Base-by-base conservation (phyloP, 2,329 filamentous ascomycete species). In the Colletotrichum plurivorum region DNA sequence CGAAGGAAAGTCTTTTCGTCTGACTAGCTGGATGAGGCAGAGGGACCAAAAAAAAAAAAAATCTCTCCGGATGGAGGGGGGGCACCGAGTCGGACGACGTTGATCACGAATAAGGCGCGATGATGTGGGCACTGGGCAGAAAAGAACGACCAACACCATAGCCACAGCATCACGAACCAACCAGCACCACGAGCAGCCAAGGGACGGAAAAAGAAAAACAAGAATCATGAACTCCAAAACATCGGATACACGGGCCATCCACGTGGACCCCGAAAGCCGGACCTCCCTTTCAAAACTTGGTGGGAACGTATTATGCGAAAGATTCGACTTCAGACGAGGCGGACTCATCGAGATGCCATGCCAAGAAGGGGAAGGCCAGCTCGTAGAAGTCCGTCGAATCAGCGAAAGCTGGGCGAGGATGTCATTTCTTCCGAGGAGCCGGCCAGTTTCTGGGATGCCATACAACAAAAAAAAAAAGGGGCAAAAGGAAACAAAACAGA, bases 321-420 rank as follows among this genome's bases (percentile, higher is more conserved):
- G 31, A 10, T 25, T 25, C 25, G 12, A 49, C 56, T 58, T 59
- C 56, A 59, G 56, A 59, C 49, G 56, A 59, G 56, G 49, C 49
- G 56, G 27, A 59, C 15, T 39, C 56, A 51, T 49, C 56, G 56
- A 59, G 56, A 49, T 51, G 56, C 22, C 25, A 51, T 15, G n/a
- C 27, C 31, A 45, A 31, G 18, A 25, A 51, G 25, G 48, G 36
- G 31, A 16, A 20, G n/a, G 43, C 13, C 13, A 16, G 16, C 41
- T 27, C 13, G 39, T 27, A 9, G 15, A 49, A 36, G n/a, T 36
- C n/a, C 18, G 31, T 49, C 27, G 25, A 48, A 59, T 25, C 27
- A 51, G 36, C 45, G n/a, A 49, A 49, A 41, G 48, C 41, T n/a
- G 41, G 41, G 41, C 41, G 27, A 20, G 7, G 9, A 27, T 51